Evolutionary conservation across 345 rosid genomes (phyloP).

Genomic region (Gossypium ekmanianum): DNA sequence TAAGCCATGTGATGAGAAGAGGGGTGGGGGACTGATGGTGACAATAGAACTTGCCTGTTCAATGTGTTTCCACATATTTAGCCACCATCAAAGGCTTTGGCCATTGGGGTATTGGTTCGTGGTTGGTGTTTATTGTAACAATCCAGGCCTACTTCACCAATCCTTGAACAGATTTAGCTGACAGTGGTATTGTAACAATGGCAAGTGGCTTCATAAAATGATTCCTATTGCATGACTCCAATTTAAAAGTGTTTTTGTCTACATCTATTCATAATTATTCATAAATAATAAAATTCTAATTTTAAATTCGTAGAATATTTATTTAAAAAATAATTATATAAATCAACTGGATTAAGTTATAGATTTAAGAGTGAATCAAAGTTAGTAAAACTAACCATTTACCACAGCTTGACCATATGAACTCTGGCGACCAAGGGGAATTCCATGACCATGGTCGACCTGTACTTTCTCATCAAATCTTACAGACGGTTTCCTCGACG

Average conservation of each 20-base stretch:
- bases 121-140: too few species aligned
- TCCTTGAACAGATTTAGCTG: too few species aligned
- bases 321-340: too few species aligned
- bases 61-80: background rate
- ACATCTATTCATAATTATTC: too few species aligned
- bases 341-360: background rate
- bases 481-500: slow-evolving; percentile 38
- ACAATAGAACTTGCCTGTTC: background rate
- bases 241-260: background rate
- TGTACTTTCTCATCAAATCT: slow-evolving; percentile 39
- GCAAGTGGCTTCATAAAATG: too few species aligned
- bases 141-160: too few species aligned
- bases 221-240: background rate
- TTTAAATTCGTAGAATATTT: too few species aligned
- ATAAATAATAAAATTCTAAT: too few species aligned
- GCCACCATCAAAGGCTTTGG: background rate
- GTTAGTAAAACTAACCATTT: slow-evolving; percentile 48
- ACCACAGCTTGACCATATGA: slow-evolving; percentile 74
- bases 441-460: slow-evolving; percentile 50
- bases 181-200: too few species aligned
- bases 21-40: background rate
- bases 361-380: background rate
- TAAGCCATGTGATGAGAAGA: background rate
- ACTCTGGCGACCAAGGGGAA: slow-evolving; percentile 46
- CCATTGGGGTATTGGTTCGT: too few species aligned